A percentile compares a stretch with the other conserved stretches of the same genome.
phyloP scores from a whole-genome alignment of 2,329 filamentous ascomycete genomes.

The Lasiodiplodia hormozganensis region DNA sequence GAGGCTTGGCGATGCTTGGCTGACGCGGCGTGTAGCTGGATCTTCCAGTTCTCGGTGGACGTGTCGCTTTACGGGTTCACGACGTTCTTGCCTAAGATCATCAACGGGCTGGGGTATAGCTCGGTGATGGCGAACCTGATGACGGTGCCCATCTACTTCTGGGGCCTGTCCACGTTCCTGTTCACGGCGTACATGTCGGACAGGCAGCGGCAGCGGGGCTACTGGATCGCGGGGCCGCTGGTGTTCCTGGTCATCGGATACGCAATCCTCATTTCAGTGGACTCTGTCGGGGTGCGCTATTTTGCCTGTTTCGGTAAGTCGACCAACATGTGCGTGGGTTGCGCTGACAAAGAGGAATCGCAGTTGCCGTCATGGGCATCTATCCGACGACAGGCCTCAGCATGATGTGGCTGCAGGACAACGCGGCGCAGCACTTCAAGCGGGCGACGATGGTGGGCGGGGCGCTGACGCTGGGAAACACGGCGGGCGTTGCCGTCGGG shows the following conservation, averaged over 20 bases:
- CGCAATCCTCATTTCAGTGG: slow-evolving; percentile 27
- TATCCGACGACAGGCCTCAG: slow-evolving; percentile 27
- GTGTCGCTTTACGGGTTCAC: slow-evolving; percentile 54
- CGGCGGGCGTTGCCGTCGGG: slow-evolving; percentile 28
- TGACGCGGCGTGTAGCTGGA: slow-evolving; percentile 13
- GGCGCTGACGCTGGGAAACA: slow-evolving; percentile 28
- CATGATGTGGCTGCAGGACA: slow-evolving; percentile 30
- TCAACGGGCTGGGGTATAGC: slow-evolving; percentile 67
- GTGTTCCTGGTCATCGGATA: slow-evolving; percentile 26
- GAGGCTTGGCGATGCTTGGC: neutral
- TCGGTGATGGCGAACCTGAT: slow-evolving; percentile 67
- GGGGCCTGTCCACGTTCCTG: slow-evolving; percentile 14
- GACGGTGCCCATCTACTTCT: slow-evolving; percentile 48
- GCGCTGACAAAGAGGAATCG: neutral
- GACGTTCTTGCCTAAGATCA: slow-evolving; percentile 64
- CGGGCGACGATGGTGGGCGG: slow-evolving; percentile 28
- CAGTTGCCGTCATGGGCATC: slow-evolving; percentile 27
- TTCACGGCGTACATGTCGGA: slow-evolving; percentile 28
- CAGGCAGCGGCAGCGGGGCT: neutral
- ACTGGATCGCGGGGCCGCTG: slow-evolving; percentile 26
- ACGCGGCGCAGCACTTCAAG: slow-evolving; percentile 29
- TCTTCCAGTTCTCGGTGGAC: slow-evolving; percentile 34
- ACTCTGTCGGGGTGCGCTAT: slow-evolving; percentile 23
- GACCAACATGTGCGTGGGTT: neutral
- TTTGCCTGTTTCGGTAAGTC: slow-evolving; percentile 30